phyloP scores from a whole-genome alignment of 2,329 filamentous ascomycete genomes.

The Talaromyces sp. region DNA sequence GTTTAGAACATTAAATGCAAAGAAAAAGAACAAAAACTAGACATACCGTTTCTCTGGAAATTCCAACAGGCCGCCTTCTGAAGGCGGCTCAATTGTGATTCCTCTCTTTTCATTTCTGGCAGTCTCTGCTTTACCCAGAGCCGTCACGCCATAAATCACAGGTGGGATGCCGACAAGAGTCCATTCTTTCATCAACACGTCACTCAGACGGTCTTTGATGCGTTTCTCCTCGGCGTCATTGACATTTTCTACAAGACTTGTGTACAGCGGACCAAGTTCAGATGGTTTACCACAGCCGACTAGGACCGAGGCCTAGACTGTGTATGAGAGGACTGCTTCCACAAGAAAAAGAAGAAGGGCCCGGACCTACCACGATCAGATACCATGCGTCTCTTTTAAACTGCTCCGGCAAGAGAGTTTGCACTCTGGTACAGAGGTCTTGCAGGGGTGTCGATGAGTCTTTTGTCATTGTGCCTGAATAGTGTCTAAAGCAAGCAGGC shows the following conservation, averaged over 20 bases:
- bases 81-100: slow-evolving; percentile 12
- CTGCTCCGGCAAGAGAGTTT: slow-evolving; percentile 36
- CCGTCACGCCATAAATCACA: slow-evolving; percentile 22
- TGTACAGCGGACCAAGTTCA: slow-evolving; percentile 22
- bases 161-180: slow-evolving; percentile 27
- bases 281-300: slow-evolving; percentile 19
- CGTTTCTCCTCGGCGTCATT: slow-evolving; percentile 12
- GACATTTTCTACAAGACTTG: slow-evolving; percentile 15
- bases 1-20: neutral
- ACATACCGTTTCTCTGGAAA: slow-evolving; percentile 15
- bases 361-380: slow-evolving; percentile 34
- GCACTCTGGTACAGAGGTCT: slow-evolving; percentile 20
- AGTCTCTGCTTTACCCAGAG: slow-evolving; percentile 22
- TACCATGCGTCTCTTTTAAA: slow-evolving; percentile 56
- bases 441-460: slow-evolving; percentile 22
- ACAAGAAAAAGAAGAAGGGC: neutral
- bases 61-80: slow-evolving; percentile 9
- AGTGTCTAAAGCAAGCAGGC: neutral
- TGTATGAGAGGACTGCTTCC: neutral
- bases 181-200: slow-evolving; percentile 27
- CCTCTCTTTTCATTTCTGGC: slow-evolving; percentile 10
- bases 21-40: neutral
- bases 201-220: slow-evolving; percentile 18
- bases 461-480: slow-evolving; percentile 1
- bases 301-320: slow-evolving; percentile 18